Evolutionary conservation across 192 early-diverging fungal genomes (phyloP), one percentile per base, ranked within the genome.

Genomic region (Coemansia javaensis): DNA sequence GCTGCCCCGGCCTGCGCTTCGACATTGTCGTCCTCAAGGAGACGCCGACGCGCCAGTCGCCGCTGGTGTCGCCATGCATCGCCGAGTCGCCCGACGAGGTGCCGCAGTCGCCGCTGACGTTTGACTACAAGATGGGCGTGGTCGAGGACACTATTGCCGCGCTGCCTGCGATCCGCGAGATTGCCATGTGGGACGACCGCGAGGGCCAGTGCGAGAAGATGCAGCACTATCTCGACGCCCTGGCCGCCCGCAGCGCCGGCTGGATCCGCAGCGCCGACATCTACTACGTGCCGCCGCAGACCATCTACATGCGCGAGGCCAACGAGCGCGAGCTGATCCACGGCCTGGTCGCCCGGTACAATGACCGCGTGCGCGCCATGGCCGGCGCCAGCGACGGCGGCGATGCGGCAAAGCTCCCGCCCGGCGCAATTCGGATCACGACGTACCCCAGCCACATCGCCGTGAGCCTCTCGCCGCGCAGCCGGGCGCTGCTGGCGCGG

Each of bases 181-280:
- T 83, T 24, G 35, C 40, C 36, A 77, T 83, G 47, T 83, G 79
- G 79, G 81, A 83, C 39, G 81, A 83, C 39, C 79, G 81, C 11
- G 45, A 52, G 0, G 56, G 79, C 16, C 79, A 82, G 32, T 66
- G 64, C 32, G 52, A 56, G 28, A 43, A 47, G 22, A 73, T 77
- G 63, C 75, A 73, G 44, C 32, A 42, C 6, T 77, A 73, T 44
- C 50, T 73, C 7, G 46, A 68, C 40, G 41, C 59, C 25, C 49
- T 73, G 36, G 32, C 30, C n/a, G 28, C 24, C 4, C 72, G 72
- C 46, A 59, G 40, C 37, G 34, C 18, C n/a, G 50, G 30, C 10
- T 21, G 66, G n/a, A 47, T 75, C 2, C 44, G 14, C 13, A 36
- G 27, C 24, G 69, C 56, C 6, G 52, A 46, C 32, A 60, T 66